Base-by-base conservation (phyloP, 441 rosid genomes). In the Populus hybrid region DNA sequence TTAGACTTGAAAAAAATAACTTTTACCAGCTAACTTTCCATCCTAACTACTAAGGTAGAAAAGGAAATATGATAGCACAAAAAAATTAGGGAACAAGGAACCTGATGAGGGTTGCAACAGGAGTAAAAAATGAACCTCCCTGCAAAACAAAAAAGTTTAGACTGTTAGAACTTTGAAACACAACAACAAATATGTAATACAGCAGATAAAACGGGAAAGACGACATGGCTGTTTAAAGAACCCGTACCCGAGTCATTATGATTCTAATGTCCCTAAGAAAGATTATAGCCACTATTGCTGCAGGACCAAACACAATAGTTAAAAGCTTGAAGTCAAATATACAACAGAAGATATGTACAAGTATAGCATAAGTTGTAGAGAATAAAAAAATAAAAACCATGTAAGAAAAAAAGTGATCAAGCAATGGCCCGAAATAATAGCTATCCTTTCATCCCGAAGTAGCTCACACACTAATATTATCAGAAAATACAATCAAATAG, bases 231-330 rank as follows among this genome's bases (percentile, higher is more conserved):
- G 42, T 26, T 38, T 38, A 61, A 71, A 77, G 71, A 76, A 71
- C 14, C 11, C 66, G 45, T 79, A 91, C 98, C 98, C 83, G 90
- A 18, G 61, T 53, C 83, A 70, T 83, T 28, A 91, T 81, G 74
- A 82, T 50, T 74, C 83, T 64, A 64, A 86, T 73, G 85, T 90
- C 93, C 88, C 97, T 88, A 31, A 91, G 78, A 81, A 90, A 89
- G 81, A 95, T 64, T 76, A 93, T 45, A 36, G 89, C 84, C 31
- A 92, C 86, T 64, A 95, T 88, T 40, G 89, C 98, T 92, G 92
- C 85, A 82, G 76, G 21, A 81, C 63, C 72, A 83, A 50, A 77
- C 40, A 82, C 77, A 42, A 69, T 76, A 69, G 26, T 79, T 69
- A 74, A 75, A 36, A 72, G 40, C 23, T 69, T 18, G 2, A 9